Evolutionary conservation across 2,329 filamentous ascomycete species (phyloP).

Genomic region (Xylaria hypoxylon): DNA sequence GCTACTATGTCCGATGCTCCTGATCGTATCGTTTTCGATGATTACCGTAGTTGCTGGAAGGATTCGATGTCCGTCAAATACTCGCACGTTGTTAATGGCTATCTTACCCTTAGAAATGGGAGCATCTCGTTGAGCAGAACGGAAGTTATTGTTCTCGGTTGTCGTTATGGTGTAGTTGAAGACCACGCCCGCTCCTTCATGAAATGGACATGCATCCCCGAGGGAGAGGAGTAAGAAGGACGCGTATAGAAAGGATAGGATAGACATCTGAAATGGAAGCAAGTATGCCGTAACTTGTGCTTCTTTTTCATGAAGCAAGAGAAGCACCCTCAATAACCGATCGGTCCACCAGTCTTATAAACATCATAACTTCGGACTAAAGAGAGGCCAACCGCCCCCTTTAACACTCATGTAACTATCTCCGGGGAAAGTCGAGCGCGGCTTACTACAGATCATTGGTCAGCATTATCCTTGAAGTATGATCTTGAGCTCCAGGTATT

Average conservation of each 20-base stretch:
- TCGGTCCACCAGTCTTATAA: slow-evolving; percentile 4
- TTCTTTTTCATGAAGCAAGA: not conserved
- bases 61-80: slow-evolving; percentile 30
- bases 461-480: not conserved
- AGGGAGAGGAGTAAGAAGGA: slow-evolving; percentile 19
- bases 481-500: not conserved
- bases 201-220: slow-evolving; percentile 18
- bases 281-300: not conserved
- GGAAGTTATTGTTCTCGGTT: slow-evolving; percentile 19
- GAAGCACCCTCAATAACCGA: not conserved
- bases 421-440: not conserved
- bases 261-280: not conserved
- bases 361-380: not conserved
- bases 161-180: not conserved
- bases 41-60: slow-evolving; percentile 26
- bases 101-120: not conserved
- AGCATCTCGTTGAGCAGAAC: not conserved
- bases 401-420: not conserved
- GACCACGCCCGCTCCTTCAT: slow-evolving; percentile 9
- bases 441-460: not conserved
- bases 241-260: not conserved
- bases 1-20: slow-evolving; percentile 9
- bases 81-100: slow-evolving; percentile 30
- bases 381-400: too few relatives aligned
- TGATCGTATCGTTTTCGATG: slow-evolving; percentile 18